Evolutionary conservation across 169 alveolate species (phyloP), one percentile per base, ranked within the genome.

Genomic region (Plasmodium vivax): DNA sequence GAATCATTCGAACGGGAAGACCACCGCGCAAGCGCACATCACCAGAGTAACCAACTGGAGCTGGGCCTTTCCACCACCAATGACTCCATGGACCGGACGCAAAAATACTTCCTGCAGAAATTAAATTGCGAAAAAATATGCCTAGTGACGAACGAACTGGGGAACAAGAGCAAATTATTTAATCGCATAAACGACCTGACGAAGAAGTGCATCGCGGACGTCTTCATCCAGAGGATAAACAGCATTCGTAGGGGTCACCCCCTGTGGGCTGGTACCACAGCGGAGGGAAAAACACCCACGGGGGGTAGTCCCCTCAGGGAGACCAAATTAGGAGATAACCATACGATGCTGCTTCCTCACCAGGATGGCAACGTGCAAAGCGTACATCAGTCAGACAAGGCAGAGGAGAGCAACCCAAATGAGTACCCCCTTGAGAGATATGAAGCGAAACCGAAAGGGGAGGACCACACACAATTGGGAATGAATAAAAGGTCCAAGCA

Each of bases 91-190:
- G 77, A 62, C 16, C 30, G 77, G 77, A 16, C 77, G 14, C 32
- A 62, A 19, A 62, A 62, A 12, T 62, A 62, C 23, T 62, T 62
- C 36, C 36, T 62, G 36, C 77, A 62, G 23, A 62, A 62, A 62
- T 62, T 62, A 62, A 62, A 62, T 6, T 62, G 77, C 77, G 77
- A 62, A 62, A 62, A 62, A 62, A 62, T 62, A 62, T 62, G 77
- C 23, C 36, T 62, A 62, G 30, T 62, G 3, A 62, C 77, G 4
- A 62, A 62, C 9, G 23, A n/a, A 62, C 6, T 62, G 7, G 77
- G 77, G 2, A 62, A 23, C 38, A 72, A 45, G 10, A 84, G 32
- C n/a, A 23, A 84, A 36, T 68, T 71, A 36, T 45, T 84, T 30
- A 73, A 72, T 9, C 83, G 43, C 16, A 30, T 84, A 45, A 84